These are phyloP conservation scores for Xanthoconium separans DNA, from an alignment of 1,284 basidiomycete genomes.

Conservation along the genomic window DNA sequence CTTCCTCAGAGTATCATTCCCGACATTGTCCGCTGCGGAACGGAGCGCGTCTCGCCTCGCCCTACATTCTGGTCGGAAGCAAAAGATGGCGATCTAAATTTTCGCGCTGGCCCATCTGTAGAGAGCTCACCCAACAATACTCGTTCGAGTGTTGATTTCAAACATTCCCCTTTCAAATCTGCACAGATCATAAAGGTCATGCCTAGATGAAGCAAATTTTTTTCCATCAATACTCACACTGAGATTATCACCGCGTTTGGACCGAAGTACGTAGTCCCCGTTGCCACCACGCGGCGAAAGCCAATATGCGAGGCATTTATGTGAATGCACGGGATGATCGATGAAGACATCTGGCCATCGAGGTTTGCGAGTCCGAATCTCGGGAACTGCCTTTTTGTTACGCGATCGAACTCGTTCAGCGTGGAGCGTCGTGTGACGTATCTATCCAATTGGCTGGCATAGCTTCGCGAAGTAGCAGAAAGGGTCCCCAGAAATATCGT, in stretches of 20 bases:
- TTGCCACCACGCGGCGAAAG: constrained; percentile 1
- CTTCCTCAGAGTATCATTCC: background rate
- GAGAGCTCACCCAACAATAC: background rate
- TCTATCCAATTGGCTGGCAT: constrained; percentile 2
- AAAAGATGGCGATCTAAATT: background rate
- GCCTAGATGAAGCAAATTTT: background rate
- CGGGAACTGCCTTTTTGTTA: background rate
- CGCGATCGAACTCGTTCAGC: background rate
- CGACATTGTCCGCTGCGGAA: constrained; percentile 6
- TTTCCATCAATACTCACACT: constrained; percentile 4
- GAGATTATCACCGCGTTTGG: constrained; percentile 2
- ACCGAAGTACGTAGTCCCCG: background rate
- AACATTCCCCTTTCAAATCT: constrained; percentile 3
- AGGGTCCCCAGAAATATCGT: background rate
- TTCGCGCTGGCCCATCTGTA: background rate
- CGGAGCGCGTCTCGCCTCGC: background rate
- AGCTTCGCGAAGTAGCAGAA: background rate
- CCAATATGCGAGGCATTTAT: background rate
- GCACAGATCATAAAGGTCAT: background rate
- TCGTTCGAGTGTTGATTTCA: background rate
- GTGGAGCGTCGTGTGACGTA: constrained; percentile 3
- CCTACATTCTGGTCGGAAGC: background rate
- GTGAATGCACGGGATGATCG: background rate
- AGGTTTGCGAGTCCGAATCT: background rate
- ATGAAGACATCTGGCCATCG: constrained; percentile 7